Evolutionary conservation across 192 early-diverging fungal species (phyloP), one percentile per base, ranked within the genome.

Genomic region (Backusella tuberculispora): DNA sequence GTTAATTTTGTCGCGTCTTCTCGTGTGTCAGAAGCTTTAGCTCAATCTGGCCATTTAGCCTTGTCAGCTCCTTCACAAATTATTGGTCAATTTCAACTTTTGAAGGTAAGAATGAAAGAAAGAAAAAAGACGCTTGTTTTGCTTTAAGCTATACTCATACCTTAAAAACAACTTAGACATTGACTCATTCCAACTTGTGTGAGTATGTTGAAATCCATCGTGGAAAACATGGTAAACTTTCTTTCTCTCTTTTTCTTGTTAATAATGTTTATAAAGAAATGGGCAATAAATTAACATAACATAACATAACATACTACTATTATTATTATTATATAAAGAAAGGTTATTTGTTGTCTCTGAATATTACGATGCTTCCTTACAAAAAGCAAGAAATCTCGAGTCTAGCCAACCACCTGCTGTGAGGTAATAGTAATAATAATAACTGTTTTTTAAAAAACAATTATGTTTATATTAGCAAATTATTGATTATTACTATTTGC

Each of bases 161-260:
- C 4, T 40, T 8, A 34, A 63, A 63, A 43, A 19, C 29, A 34
- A 34, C 29, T 34, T 80, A 88, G 89, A 83, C 84, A 24, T 76
- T 91, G 13, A 74, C 48, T 37, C 86, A 90, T 72, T 86, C 89
- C n/a, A 84, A 84, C 47, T 48, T 91, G n/a, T 90, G 90, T 74
- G 83, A 85, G 69, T 90, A 91, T 76, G 74, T 90, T 48, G 90
- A 91, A 66, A 86, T 89, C 68, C 74, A 86, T 37, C 88, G 88
- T 71, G 90, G 89, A 65, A 88, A 89, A 64, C 81, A 88, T 72
- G 88, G 88, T 87, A 81, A 45, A 63, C 29, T 34, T 34, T 2
- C 29, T 34, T 2, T 34, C 29, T 34, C 29, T 34, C 29, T 34
- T 2, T 34, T 2, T 34, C 29, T 34, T 34, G 29, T 34, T 34